Conservation (phyloP, 2,329 filamentous ascomycete species). For the Emergomyces africanus region DNA sequence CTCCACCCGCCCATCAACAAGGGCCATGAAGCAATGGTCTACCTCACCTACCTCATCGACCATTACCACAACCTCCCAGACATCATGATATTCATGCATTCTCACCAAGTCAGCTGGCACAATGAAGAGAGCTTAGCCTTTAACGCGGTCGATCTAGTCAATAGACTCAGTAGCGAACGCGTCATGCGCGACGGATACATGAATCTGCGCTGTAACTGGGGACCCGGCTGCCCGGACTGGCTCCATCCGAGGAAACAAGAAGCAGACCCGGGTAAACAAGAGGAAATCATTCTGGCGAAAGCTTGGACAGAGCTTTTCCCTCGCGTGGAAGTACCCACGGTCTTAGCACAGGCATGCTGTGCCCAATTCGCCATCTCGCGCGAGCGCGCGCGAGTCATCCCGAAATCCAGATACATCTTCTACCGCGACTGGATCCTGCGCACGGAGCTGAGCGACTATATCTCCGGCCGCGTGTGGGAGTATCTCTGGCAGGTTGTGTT, state of each 20-base stretch:
- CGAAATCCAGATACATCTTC: constrained; percentile 41
- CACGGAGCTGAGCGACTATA: constrained; percentile 42
- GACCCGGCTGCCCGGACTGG: constrained; percentile 47
- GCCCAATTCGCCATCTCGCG: constrained; percentile 50
- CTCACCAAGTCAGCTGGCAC: constrained; percentile 46
- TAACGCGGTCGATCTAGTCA: constrained; percentile 39
- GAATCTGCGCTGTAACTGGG: constrained; percentile 47
- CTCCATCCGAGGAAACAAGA: constrained; percentile 36
- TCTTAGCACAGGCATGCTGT: constrained; percentile 50
- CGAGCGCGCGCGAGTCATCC: constrained; percentile 43
- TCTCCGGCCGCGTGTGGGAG: constrained; percentile 49
- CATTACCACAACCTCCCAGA: constrained; percentile 48
- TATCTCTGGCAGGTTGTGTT: constrained; percentile 54
- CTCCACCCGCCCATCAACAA: constrained; percentile 45
- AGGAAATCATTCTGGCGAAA: constrained; percentile 34
- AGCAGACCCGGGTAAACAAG: constrained; percentile 32
- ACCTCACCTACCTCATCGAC: constrained; percentile 51
- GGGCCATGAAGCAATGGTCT: constrained; percentile 50
- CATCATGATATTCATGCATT: constrained; percentile 48
- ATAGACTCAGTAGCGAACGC: constrained; percentile 38
- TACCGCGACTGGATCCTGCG: constrained; percentile 49
- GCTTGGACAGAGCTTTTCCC: constrained; percentile 38
- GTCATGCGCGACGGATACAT: constrained; percentile 44
- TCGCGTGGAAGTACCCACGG: constrained; percentile 29
- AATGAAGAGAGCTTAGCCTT: constrained; percentile 42